Evolutionary conservation across 1,284 basidiomycete species (phyloP).

Genomic region (Gastroboletus turbinatus): DNA sequence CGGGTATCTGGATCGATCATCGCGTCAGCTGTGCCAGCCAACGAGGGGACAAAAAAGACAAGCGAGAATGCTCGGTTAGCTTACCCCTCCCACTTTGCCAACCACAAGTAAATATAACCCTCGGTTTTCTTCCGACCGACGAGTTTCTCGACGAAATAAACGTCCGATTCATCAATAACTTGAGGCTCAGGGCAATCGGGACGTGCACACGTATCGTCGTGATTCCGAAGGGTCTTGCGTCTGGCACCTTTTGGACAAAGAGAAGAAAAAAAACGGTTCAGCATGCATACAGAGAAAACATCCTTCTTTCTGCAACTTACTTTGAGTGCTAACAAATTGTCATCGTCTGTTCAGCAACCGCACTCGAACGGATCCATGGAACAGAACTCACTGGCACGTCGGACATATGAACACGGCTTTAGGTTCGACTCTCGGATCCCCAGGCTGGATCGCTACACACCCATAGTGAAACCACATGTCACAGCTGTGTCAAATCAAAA

Average conservation of each 20-base stretch:
- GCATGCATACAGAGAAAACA: background rate
- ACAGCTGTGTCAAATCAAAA: constrained; percentile 24
- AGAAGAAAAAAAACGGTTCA: background rate
- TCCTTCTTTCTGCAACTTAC: constrained; percentile 9
- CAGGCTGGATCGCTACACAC: constrained; percentile 31
- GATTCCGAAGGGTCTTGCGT: constrained; percentile 8
- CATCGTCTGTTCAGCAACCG: constrained; percentile 2
- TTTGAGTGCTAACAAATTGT: constrained; percentile 8
- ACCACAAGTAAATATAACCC: constrained; percentile 25
- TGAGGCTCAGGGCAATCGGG: constrained; percentile 25
- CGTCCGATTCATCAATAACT: constrained; percentile 10
- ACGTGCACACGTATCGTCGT: constrained; percentile 21
- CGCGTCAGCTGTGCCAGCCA: background rate
- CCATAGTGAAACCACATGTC: constrained; percentile 38
- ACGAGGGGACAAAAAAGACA: background rate
- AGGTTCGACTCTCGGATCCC: constrained; percentile 28
- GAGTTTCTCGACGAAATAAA: constrained; percentile 33
- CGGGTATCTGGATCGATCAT: constrained; percentile 23
- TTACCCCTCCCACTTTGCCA: constrained; percentile 41
- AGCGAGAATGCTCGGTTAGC: background rate
- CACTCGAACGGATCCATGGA: background rate
- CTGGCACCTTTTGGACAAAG: constrained; percentile 9
- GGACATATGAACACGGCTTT: constrained; percentile 31
- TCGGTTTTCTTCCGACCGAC: constrained; percentile 30
- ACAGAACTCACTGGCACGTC: constrained; percentile 27